These are phyloP conservation scores for Pontederia paniculata DNA, from an alignment of 176 grass and related monocot species.

Conservation along the genomic window DNA sequence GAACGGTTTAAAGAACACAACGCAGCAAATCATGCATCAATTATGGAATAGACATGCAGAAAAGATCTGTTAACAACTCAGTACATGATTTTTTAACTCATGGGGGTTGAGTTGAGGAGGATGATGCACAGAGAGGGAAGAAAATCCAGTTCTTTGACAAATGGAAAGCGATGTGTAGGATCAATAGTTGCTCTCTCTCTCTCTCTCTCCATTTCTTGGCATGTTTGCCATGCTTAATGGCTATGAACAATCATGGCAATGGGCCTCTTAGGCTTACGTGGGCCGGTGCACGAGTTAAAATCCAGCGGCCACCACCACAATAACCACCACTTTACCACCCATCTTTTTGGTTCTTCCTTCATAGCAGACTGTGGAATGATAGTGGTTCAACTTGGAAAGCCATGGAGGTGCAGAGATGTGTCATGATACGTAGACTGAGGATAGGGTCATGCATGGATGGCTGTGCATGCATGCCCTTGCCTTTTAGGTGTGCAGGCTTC, in stretches of 20 bases:
- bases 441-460: not conserved
- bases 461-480: not conserved
- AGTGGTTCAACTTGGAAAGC: conserved; percentile 2
- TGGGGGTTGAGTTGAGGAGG: too few relatives aligned
- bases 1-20: not conserved
- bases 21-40: not conserved
- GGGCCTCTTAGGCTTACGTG: not conserved
- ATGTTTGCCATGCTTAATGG: not conserved
- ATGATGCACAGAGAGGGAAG: not conserved
- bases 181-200: not conserved
- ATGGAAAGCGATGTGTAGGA: not conserved
- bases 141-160: not conserved
- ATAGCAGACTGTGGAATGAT: not conserved
- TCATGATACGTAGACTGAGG: too few relatives aligned
- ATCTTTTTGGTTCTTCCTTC: not conserved
- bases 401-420: not conserved
- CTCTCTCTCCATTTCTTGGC: not conserved
- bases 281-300: conserved; percentile 17
- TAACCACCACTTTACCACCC: not conserved
- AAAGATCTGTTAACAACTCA: not conserved
- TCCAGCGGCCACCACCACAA: not conserved
- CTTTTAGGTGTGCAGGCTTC: not conserved
- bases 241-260: not conserved
- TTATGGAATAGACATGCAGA: not conserved
- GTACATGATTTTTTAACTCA: conserved; percentile 1